These are phyloP conservation scores for Scytalidium sp. DNA, from an alignment of 2,329 filamentous ascomycete genomes.

Conservation along the genomic window DNA sequence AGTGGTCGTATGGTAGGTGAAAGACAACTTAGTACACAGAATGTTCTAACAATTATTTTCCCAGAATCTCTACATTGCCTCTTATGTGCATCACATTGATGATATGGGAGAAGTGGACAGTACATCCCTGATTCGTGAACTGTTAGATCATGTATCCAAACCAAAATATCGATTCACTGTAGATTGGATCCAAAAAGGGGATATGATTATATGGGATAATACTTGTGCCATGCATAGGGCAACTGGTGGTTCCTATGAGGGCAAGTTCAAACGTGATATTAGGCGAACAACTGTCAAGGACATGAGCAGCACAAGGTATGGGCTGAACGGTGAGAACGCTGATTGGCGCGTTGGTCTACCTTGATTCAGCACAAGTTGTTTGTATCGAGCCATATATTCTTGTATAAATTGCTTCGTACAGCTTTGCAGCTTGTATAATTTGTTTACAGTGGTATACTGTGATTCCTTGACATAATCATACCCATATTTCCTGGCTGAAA, in stretches of 20 bases:
- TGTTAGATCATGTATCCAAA: constrained; percentile 24
- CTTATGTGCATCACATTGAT: constrained; percentile 49
- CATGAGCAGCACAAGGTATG: constrained; percentile 34
- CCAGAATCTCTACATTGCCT: constrained; percentile 46
- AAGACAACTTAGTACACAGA: not conserved
- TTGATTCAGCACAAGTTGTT: not conserved
- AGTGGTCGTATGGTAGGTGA: not conserved
- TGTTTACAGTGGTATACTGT: no score
- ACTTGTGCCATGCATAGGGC: constrained; percentile 51
- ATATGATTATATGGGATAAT: constrained; percentile 58
- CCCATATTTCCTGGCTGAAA: no score
- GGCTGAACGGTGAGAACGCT: constrained; percentile 31
- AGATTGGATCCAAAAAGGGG: constrained; percentile 43
- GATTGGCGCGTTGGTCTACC: constrained; percentile 15
- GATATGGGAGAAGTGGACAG: constrained; percentile 25
- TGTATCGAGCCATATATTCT: not conserved
- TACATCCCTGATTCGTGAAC: constrained; percentile 21
- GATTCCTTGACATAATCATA: no score
- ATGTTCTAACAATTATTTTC: not conserved
- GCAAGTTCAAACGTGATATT: constrained; percentile 47
- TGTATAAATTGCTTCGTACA: not conserved
- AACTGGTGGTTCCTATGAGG: constrained; percentile 42
- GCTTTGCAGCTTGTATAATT: not conserved
- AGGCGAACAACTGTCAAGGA: constrained; percentile 52
- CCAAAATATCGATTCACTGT: constrained; percentile 37